Base-by-base conservation (phyloP, 495 filamentous ascomycete species). In the Cercophora newfieldiana region DNA sequence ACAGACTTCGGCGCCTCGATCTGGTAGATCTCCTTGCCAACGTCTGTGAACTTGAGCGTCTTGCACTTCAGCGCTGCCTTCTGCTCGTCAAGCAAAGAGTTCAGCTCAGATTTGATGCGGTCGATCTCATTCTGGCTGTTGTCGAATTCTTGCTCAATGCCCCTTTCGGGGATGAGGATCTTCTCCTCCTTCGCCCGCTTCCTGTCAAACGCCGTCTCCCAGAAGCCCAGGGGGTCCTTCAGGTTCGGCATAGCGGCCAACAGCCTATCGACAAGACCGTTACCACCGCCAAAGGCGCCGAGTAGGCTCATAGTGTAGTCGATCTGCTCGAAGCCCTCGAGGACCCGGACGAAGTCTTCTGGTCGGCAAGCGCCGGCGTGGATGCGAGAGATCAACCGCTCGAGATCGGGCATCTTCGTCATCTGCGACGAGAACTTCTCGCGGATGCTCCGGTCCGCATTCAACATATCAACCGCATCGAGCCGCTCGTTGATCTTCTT, bases 261-360 rank as follows among this genome's bases (percentile, higher is more conserved):
- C 18, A 99, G 84, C 54, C 92, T 87, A 44, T 92, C 92, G 58
- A 99, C 89, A 3, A 99, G 83, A 18, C 93, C 90, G 50, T 92
- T 88, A 1, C 90, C 92, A 26, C 80, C 79, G 26, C 88, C 89
- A 72, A 91, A 87, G 16, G 86, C 82, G 29, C 83, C 82, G 0
- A 97, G 84, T 14, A 97, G 83, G 64, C 86, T 85, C 84, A 96
- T 91, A 0, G 91, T 95, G 72, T 94, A 92, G 50, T 96, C 92
- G 19, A 98, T 97, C 75, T 96, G 94, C 77, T 98, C 96, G 71
- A 98, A 99, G 0, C 96, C 96, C 72, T 99, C 94, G 0, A 99
- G 81, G 3, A 98, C 94, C n/a, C 86, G 87, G 24, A 96, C 87
- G 72, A 99, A 99, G 75, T 98, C 95, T 48, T 92, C 89, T 0